Percentiles rank a stretch among this genome's conserved stretches.
Evolutionary conservation across 2,329 filamentous ascomycete species (phyloP).

Genomic region (Diaporthe capsici): DNA sequence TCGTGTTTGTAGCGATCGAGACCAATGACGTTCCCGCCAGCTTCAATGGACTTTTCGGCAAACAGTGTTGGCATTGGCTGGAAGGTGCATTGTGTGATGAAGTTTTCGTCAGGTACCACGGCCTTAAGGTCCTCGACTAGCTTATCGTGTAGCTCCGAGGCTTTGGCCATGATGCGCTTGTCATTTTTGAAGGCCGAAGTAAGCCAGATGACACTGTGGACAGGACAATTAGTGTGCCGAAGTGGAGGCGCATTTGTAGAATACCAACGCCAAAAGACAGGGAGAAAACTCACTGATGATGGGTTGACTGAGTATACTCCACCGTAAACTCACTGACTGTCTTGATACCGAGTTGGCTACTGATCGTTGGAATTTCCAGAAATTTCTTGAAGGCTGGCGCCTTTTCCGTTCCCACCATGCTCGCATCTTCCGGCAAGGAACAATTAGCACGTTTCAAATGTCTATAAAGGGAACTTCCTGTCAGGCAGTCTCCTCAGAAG

Average conservation of each 20-base stretch:
- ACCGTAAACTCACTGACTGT: constrained; percentile 21
- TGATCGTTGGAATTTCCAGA: not conserved
- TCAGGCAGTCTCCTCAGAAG: too few species aligned
- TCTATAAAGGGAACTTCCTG: too few species aligned
- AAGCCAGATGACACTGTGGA: constrained; percentile 53
- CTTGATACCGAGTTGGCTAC: constrained; percentile 1
- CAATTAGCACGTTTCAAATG: not conserved
- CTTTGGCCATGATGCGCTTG: constrained; percentile 51
- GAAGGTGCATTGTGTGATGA: constrained; percentile 46
- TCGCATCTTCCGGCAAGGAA: not conserved
- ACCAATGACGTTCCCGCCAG: constrained; percentile 47
- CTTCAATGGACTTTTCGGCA: not conserved
- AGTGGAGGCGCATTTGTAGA: too few species aligned
- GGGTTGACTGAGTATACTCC: constrained; percentile 15
- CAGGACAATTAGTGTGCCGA: not conserved
- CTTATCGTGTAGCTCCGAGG: constrained; percentile 49
- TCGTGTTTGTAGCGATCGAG: constrained; percentile 42
- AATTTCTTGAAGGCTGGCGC: constrained; percentile 11
- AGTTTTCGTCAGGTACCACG: constrained; percentile 43
- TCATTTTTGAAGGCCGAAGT: constrained; percentile 55
- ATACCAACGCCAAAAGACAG: too few species aligned
- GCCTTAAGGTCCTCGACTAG: constrained; percentile 45
- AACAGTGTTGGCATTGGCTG: constrained; percentile 45
- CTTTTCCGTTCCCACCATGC: constrained; percentile 9
- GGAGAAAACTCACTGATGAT: not conserved